These are phyloP conservation scores for Tylopilus intermedius DNA, from an alignment of 768 basidiomycete species.

Conservation along the genomic window DNA sequence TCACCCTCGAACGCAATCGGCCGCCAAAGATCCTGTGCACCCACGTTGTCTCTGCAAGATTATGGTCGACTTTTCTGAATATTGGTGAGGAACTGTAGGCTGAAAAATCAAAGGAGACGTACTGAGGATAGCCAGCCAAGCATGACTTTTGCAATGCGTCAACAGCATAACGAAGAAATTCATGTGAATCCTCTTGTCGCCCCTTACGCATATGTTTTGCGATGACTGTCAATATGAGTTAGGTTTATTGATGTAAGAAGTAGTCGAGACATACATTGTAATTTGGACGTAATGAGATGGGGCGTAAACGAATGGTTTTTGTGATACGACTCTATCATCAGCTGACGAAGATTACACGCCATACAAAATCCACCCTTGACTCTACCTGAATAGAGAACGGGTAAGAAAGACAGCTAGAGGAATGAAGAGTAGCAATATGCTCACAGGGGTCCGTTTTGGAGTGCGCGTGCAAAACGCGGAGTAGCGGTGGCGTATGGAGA, in stretches of 20 bases:
- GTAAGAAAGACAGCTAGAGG: conserved; percentile 1
- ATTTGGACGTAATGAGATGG: conserved; percentile 54
- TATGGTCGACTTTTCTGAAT: conserved; percentile 61
- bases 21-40: conserved; percentile 95
- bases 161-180: conserved; percentile 91
- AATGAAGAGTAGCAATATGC: conserved; percentile 25
- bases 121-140: conserved; percentile 69
- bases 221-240: conserved; percentile 51
- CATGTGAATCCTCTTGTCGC: conserved; percentile 97
- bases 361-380: conserved; percentile 64
- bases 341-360: conserved; percentile 61
- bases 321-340: conserved; percentile 52
- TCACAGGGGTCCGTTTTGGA: conserved; percentile 51
- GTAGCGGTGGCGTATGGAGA: conserved; percentile 84
- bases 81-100: conserved; percentile 11
- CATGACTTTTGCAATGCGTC: conserved; percentile 88
- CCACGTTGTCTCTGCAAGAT: conserved; percentile 83
- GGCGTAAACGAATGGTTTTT: conserved; percentile 56
- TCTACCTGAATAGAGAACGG: conserved; percentile 32
- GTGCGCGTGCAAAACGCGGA: conserved; percentile 54
- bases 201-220: conserved; percentile 87
- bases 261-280: conserved; percentile 54
- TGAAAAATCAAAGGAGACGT: conserved; percentile 27
- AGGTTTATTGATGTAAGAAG: conserved; percentile 3
- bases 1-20: conserved; percentile 83